phyloP scores from a whole-genome alignment of 805 yeast genomes.

The Yarrowia bubula region DNA sequence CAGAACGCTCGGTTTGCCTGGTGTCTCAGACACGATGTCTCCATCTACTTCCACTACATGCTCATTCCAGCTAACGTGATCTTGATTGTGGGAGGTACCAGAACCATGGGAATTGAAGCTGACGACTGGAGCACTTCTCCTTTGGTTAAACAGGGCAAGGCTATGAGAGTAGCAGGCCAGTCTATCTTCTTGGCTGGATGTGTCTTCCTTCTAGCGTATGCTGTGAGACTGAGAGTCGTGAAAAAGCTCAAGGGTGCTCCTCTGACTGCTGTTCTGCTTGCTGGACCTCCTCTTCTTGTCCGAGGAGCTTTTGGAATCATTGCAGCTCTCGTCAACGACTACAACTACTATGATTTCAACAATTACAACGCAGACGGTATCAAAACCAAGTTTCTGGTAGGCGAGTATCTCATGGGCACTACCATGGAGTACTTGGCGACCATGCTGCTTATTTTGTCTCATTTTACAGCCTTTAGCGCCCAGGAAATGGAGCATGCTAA shows the following conservation, averaged over 20 bases:
- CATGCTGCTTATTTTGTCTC: not conserved
- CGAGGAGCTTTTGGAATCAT: constrained; percentile 20
- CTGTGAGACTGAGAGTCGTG: not conserved
- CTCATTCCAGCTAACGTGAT: constrained; percentile 16
- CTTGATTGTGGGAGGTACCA: constrained; percentile 4
- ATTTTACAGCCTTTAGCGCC: not conserved
- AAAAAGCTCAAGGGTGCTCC: not conserved
- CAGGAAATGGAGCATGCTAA: not conserved
- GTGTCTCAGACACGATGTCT: not conserved
- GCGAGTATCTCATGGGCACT: constrained; percentile 14
- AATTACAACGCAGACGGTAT: not conserved
- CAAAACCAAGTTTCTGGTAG: not conserved
- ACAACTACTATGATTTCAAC: constrained; percentile 11
- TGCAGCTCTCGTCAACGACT: not conserved
- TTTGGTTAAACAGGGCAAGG: not conserved
- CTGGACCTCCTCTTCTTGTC: not conserved
- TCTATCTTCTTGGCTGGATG: constrained; percentile 4
- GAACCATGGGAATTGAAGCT: not conserved
- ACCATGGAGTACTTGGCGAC: constrained; percentile 20
- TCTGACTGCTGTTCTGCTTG: not conserved
- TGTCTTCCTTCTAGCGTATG: not conserved
- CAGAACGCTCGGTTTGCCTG: not conserved
- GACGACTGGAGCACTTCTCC: constrained; percentile 2
- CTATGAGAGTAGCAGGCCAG: constrained; percentile 7
- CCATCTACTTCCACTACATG: constrained; percentile 14